Evolutionary conservation across 441 rosid species (phyloP), one percentile per base, ranked within the genome.

Genomic region (Arabidopsis lyrata): DNA sequence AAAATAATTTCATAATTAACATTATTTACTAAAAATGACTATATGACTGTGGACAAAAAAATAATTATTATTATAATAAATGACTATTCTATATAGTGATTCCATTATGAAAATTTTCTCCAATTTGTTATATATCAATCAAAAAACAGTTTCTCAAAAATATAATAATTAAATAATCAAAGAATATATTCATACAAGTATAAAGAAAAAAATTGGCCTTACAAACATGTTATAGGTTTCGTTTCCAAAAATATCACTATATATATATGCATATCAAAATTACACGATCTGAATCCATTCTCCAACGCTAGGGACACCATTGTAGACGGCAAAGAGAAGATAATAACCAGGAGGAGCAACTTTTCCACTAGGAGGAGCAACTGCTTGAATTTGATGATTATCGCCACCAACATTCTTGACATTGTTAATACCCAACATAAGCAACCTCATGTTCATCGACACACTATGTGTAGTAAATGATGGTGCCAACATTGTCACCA

Each of bases 261-360:
- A 20, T 42, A 15, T 34, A 20, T 13, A 6, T 3, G 10, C 11
- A 41, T 2, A 39, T 34, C n/a, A 59, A 14, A 59, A 48, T 73
- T 4, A 78, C 13, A 62, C 70, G 9, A 84, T 7, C 6, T 73
- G 76, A 58, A 83, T 80, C 92, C 90, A 88, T 72, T 86, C 82
- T 57, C 86, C 92, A 15, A 48, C 68, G 52, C 90, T 84, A 5
- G 92, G 92, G 70, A 83, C 66, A 24, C 68, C 81, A 63, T 76
- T 85, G 80, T 81, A 85, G 38, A 86, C 85, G 13, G 82, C 86
- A 35, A 58, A 86, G 10, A 88, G 42, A 42, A 86, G 71, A 49
- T 84, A 88, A 60, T 83, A 86, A 36, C 92, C 92, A 2, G 83
- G 35, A 14, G 92, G 92, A 1, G 92, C 90, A 16, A 84, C 32